phyloP scores from a whole-genome alignment of 2,329 filamentous ascomycete species.

The Microdochium trichocladiopsis region DNA sequence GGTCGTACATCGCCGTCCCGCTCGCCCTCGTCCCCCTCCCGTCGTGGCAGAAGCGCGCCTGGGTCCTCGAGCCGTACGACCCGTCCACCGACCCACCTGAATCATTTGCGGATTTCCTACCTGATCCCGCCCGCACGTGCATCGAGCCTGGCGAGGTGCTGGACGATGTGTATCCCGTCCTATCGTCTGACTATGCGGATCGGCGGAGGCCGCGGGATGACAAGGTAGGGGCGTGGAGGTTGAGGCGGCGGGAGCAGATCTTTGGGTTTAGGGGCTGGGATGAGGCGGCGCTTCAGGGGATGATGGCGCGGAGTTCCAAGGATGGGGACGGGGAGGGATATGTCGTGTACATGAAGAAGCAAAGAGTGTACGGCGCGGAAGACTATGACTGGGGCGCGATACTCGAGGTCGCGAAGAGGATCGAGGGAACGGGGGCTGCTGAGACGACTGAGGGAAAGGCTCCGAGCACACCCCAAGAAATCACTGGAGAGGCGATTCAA shows the following conservation, averaged over 20 bases:
- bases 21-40: conserved; percentile 7
- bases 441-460: no score
- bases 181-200: conserved; percentile 9
- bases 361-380: conserved; percentile 13
- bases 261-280: neutral
- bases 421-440: neutral
- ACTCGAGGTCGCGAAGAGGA: neutral
- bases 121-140: neutral
- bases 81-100: conserved; percentile 2
- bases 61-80: conserved; percentile 14
- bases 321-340: conserved; percentile 1
- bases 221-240: conserved; percentile 5
- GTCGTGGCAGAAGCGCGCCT: conserved; percentile 7
- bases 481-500: no score
- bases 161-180: conserved; percentile 6
- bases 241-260: conserved; percentile 4
- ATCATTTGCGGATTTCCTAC: conserved; percentile 1
- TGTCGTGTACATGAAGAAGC: conserved; percentile 6
- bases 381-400: conserved; percentile 5
- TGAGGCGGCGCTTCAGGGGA: neutral
- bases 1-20: conserved; percentile 10
- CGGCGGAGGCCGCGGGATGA: neutral
- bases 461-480: no score
- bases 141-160: neutral
- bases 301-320: neutral